Base-by-base conservation (phyloP, 192 early-diverging fungal species). In the Entomortierella lignicola region DNA sequence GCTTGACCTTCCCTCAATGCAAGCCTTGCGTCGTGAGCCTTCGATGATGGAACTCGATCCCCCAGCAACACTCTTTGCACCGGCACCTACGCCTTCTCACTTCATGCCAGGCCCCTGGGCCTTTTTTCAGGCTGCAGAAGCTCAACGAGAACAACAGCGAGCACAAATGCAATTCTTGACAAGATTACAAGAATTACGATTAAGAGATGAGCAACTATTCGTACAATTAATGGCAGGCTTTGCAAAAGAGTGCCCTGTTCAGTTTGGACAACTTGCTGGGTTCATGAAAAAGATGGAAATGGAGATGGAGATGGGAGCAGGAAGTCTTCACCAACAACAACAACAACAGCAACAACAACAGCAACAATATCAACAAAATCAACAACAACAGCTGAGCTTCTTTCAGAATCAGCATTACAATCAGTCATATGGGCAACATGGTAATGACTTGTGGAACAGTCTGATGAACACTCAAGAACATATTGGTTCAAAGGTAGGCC, bases 1-100 rank as follows among this genome's bases (percentile, higher is more conserved):
- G 6, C 31, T 77, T 4, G 73, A 77, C 47, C 55, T 77, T 11
- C 73, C 73, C 18, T 77, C 73, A 7, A 68, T 77, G 31, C 51
- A 55, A 30, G 60, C 60, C 12, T 50, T 77, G 25, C 60, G 73
- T 43, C 73, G 73, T 15, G 73, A 77, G 29, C 73, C 73, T 4
- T 63, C 73, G 0, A 69, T 77, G 66, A 77, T 77, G 73, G 73
- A 77, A 30, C 61, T 77, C 4, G 73, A 77, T 53, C 73, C 73
- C 18, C 73, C 73, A 0, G 18, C 25, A 1, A 69, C 73, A 4
- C 60, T 77, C 20, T 77, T 77, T 52, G 55, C 60, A 4, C 73
- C 73, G 13, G 48, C 66, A 4, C 73, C 73, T 2, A 48, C 12
- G 4, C 73, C 73, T 0, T 32, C 73, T 5, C 59, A 77, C 15